Conservation (phyloP, 306 rosid species). For the Bauhinia variegata region DNA sequence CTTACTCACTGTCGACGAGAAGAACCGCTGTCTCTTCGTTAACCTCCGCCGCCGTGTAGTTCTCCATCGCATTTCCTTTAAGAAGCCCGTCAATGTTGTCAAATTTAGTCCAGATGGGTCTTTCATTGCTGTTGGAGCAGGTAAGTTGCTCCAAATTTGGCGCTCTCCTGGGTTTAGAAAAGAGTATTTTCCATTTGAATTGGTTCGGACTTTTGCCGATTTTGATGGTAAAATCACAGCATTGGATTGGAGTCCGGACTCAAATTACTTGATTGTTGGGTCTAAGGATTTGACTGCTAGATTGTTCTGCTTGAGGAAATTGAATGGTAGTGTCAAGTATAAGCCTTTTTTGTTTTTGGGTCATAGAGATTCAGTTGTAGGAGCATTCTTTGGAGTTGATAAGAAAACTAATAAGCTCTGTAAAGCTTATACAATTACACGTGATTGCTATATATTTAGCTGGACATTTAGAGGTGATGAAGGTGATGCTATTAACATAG, state of each 20-base stretch:
- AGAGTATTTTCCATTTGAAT: conserved; percentile 75
- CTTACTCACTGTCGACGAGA: conserved; percentile 76
- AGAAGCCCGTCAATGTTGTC: conserved; percentile 57
- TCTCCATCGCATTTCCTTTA: conserved; percentile 86
- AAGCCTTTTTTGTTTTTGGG: conserved; percentile 76
- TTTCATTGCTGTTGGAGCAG: conserved; percentile 72
- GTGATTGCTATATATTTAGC: conserved; percentile 69
- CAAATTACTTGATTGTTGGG: conserved; percentile 63
- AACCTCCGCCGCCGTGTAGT: conserved; percentile 85
- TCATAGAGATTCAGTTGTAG: conserved; percentile 81
- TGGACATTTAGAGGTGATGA: conserved; percentile 56
- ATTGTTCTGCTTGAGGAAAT: conserved; percentile 55
- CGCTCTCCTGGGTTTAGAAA: conserved; percentile 72
- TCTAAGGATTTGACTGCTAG: conserved; percentile 88
- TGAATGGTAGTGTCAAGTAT: conserved; percentile 32
- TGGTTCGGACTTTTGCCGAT: conserved; percentile 68
- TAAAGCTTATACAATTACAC: conserved; percentile 70
- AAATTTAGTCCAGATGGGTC: conserved; percentile 69
- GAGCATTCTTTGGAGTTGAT: conserved; percentile 72
- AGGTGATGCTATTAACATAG: conserved; percentile 43
- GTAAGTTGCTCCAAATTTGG: conserved; percentile 87
- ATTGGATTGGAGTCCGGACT: conserved; percentile 84
- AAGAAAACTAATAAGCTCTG: conserved; percentile 57
- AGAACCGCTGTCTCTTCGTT: conserved; percentile 73
- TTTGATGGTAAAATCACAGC: conserved; percentile 61